Evolutionary conservation across 2,329 filamentous ascomycete species (phyloP).

Genomic region (Talaromyces sp.): DNA sequence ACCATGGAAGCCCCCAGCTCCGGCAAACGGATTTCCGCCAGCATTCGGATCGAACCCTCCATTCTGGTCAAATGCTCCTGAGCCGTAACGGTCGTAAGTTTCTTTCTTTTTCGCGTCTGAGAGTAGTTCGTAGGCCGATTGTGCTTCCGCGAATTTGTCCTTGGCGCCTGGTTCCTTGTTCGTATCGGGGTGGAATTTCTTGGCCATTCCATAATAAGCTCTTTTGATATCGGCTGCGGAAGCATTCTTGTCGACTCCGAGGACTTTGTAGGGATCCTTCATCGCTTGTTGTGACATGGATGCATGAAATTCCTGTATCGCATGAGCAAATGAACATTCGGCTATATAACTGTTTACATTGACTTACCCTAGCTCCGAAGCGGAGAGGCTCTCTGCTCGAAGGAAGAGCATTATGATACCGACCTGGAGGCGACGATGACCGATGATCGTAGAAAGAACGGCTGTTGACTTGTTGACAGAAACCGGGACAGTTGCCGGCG

Average conservation of each 20-base stretch:
- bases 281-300: slow-evolving; percentile 61
- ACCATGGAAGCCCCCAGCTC: slow-evolving; percentile 59
- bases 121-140: slow-evolving; percentile 88
- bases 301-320: slow-evolving; percentile 42
- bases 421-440: slow-evolving; percentile 27
- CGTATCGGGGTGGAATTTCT: slow-evolving; percentile 96
- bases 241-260: slow-evolving; percentile 81
- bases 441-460: slow-evolving; percentile 33
- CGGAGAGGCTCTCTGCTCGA: slow-evolving; percentile 27
- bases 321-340: background rate
- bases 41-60: slow-evolving; percentile 75
- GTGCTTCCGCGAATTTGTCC: slow-evolving; percentile 89
- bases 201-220: slow-evolving; percentile 94
- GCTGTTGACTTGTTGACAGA: slow-evolving; percentile 33
- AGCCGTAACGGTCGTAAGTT: slow-evolving; percentile 85
- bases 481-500: slow-evolving; percentile 28
- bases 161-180: slow-evolving; percentile 95
- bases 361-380: slow-evolving; percentile 29
- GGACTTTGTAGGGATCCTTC: slow-evolving; percentile 80
- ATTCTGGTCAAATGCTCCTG: slow-evolving; percentile 66
- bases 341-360: background rate
- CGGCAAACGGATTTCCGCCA: slow-evolving; percentile 53
- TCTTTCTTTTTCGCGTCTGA: slow-evolving; percentile 91
- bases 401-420: slow-evolving; percentile 26
- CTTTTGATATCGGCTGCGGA: slow-evolving; percentile 90